Percentiles rank a stretch among this genome's conserved stretches.
These are phyloP conservation scores for Erodium chrysanthum DNA, from an alignment of 441 rosid species.

Conservation along the genomic window DNA sequence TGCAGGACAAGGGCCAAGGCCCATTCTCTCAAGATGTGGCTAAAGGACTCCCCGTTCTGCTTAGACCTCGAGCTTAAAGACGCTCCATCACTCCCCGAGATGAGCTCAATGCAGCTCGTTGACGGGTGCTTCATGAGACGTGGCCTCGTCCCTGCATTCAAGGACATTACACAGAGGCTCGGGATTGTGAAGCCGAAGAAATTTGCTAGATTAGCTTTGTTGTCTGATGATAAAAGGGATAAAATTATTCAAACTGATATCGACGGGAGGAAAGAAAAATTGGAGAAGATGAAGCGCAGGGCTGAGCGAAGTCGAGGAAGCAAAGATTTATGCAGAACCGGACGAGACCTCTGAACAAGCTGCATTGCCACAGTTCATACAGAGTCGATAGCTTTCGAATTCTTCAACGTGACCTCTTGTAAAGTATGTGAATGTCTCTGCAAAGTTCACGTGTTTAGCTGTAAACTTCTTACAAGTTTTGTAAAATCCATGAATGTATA, in stretches of 20 bases:
- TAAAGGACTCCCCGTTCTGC: constrained; percentile 94
- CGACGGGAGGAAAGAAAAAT: constrained; percentile 53
- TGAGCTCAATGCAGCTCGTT: constrained; percentile 67
- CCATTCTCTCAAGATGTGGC: constrained; percentile 92
- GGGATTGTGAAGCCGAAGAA: constrained; percentile 76
- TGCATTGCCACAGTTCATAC: neutral
- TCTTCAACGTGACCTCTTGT: no score
- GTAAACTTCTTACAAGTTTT: no score
- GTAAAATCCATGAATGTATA: neutral
- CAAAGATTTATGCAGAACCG: constrained; percentile 18
- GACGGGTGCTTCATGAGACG: constrained; percentile 76
- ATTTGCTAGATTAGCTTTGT: constrained; percentile 71
- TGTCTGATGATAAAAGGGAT: constrained; percentile 58
- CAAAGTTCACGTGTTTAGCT: neutral
- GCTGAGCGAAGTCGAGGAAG: constrained; percentile 22
- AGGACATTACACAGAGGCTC: constrained; percentile 70
- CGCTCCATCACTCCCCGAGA: constrained; percentile 48
- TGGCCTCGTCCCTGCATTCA: constrained; percentile 86
- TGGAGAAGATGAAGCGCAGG: constrained; percentile 45
- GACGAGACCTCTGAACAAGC: neutral
- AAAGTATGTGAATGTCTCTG: neutral
- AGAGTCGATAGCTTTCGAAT: neutral
- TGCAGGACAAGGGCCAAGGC: constrained; percentile 84
- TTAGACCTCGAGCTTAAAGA: constrained; percentile 82
- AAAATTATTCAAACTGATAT: constrained; percentile 62